phyloP scores from a whole-genome alignment of 805 yeast genomes.

The Cyberlindnera samutprakarnensis region DNA sequence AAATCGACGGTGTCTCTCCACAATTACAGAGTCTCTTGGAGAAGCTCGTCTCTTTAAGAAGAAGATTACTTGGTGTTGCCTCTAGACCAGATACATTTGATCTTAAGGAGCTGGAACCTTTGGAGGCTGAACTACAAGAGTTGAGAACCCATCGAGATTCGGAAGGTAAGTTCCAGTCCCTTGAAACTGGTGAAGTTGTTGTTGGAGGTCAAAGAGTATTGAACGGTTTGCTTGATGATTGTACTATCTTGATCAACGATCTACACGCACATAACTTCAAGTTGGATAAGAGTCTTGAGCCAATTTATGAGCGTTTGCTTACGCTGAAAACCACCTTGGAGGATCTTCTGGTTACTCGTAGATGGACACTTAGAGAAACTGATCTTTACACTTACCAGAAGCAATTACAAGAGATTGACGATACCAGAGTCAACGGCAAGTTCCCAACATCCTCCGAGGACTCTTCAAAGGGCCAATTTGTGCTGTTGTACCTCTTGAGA shows the following conservation, averaged over 20 bases:
- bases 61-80: constrained; percentile 48
- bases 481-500: constrained; percentile 70
- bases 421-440: constrained; percentile 54
- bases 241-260: constrained; percentile 69
- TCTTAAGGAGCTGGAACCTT: constrained; percentile 24
- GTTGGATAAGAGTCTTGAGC: constrained; percentile 44
- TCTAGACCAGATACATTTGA: constrained; percentile 29
- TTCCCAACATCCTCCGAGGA: constrained; percentile 29
- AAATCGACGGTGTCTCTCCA: constrained; percentile 46
- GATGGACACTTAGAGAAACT: constrained; percentile 97
- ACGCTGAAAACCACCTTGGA: constrained; percentile 69
- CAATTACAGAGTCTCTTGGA: constrained; percentile 46
- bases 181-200: constrained; percentile 26
- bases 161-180: constrained; percentile 44
- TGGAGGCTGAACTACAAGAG: constrained; percentile 32
- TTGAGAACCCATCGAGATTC: constrained; percentile 45
- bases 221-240: constrained; percentile 76
- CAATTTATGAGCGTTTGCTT: constrained; percentile 55
- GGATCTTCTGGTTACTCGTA: constrained; percentile 78
- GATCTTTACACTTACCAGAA: constrained; percentile 83
- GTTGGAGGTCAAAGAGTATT: constrained; percentile 41
- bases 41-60: constrained; percentile 54
- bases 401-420: constrained; percentile 66
- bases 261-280: constrained; percentile 37
- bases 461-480: constrained; percentile 45